A percentile compares a stretch with the other conserved stretches of the same genome.
phyloP scores from a whole-genome alignment of 225 moss, liverwort and hornwort species.

The Marchantia polymorpha region DNA sequence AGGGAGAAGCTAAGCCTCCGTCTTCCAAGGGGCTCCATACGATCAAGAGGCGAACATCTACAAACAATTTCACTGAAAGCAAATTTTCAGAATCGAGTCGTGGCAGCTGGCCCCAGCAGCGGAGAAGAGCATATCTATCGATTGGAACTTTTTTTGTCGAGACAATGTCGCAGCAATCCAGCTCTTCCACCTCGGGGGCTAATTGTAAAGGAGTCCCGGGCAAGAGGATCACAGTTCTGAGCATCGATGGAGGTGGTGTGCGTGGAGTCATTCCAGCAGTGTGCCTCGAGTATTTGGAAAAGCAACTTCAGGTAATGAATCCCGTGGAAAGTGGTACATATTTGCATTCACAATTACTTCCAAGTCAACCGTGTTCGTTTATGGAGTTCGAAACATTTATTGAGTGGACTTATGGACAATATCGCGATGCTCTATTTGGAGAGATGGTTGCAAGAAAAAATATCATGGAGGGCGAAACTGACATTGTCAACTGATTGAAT shows the following conservation, averaged over 20 bases:
- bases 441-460: background rate
- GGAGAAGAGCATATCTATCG: background rate
- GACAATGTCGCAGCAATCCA: background rate
- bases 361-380: background rate
- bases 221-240: slow-evolving; percentile 17
- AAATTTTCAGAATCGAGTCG: background rate
- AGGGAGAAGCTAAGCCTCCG: background rate
- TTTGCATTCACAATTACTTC: background rate
- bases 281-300: slow-evolving; percentile 14
- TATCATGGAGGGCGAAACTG: background rate
- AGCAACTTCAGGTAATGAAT: slow-evolving; percentile 13
- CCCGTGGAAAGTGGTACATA: background rate
- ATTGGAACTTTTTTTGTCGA: background rate
- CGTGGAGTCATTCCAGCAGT: slow-evolving; percentile 14
- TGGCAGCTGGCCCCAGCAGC: background rate
- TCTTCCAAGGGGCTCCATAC: background rate
- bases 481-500: background rate
- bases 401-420: background rate
- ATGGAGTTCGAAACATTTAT: background rate
- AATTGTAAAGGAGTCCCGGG: slow-evolving; percentile 6
- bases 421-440: no score
- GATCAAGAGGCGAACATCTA: background rate
- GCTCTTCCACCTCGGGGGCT: background rate
- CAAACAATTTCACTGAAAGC: background rate
- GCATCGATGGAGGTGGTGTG: slow-evolving; percentile 23